Base-by-base conservation (phyloP, 257 asterid species). In the Solanum sparsipilum region DNA sequence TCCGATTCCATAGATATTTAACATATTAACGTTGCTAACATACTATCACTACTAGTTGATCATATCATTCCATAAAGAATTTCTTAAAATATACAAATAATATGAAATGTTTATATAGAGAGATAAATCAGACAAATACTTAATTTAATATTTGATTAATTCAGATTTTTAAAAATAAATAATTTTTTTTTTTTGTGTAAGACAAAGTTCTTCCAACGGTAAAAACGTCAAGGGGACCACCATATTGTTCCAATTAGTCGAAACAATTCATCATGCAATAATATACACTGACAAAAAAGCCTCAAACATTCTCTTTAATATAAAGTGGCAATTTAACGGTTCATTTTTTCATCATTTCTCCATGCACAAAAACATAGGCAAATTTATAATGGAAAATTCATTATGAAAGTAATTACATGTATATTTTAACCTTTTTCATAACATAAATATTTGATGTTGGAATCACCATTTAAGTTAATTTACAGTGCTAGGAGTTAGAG, bases 321-420 rank as follows among this genome's bases (percentile, higher is more conserved):
- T 81, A 48, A 48, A 82, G 41, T 82, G 70, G 85, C 29, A 48
- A 1, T 29, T 29, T 23, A 82, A 48, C 70, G 44, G 70, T 82
- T 58, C 70, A 48, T 82, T 82, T 74, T 81, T 48, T 48, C 41
- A 48, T 82, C 85, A 82, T 46, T 48, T 82, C 41, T 48, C 12
- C 68, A 29, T 29, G 70, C 44, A 48, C 25, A 44, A 25, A 79
- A 76, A 27, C 38, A 79, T 29, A 79, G 84, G n/a, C 67, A 27
- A 44, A 15, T 79, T 27, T 41, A 41, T 39, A n/a, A 39, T 27
- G 15, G 0, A 13, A 36, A 74, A 21, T 36, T 74, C 31, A 36
- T 13, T 0, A 74, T 5, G 48, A 74, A n/a, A n/a, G 35, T 11
- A 5, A 11, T 38, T 36, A 76, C 6, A 25, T n/a, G 21, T 38